Conservation (phyloP, 116 monocot species). For the Papilionanthe hybrid region DNA sequence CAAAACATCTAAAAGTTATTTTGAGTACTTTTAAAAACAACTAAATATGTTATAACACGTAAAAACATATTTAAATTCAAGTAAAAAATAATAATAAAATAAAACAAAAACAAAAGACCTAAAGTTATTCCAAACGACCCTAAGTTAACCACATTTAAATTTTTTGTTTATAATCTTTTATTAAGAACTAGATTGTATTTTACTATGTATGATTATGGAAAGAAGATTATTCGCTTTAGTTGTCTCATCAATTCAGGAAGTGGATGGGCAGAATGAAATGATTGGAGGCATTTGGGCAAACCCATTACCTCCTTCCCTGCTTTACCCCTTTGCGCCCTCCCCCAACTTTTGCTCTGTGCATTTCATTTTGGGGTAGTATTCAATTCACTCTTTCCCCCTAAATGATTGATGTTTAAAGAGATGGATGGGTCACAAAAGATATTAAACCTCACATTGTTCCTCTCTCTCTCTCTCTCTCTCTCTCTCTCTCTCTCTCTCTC, state of each 20-base stretch:
- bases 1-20: no score
- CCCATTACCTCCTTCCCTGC: neutral
- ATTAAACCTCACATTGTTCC: neutral
- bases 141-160: no score
- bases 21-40: no score
- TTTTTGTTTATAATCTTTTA: no score
- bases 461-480: conserved; percentile 9
- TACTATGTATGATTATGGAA: neutral
- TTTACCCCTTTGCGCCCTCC: neutral
- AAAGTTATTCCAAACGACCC: no score
- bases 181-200: no score
- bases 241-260: neutral
- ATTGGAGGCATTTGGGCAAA: neutral
- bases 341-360: neutral
- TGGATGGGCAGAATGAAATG: conserved; percentile 4
- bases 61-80: no score
- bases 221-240: neutral
- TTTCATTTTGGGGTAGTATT: conserved; percentile 6
- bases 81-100: no score
- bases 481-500: neutral
- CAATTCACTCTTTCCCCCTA: neutral
- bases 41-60: no score
- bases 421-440: neutral
- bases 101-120: no score
- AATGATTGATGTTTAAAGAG: neutral